Evolutionary conservation across 768 basidiomycete species (phyloP).

Genomic region (Trametes sanguinea): DNA sequence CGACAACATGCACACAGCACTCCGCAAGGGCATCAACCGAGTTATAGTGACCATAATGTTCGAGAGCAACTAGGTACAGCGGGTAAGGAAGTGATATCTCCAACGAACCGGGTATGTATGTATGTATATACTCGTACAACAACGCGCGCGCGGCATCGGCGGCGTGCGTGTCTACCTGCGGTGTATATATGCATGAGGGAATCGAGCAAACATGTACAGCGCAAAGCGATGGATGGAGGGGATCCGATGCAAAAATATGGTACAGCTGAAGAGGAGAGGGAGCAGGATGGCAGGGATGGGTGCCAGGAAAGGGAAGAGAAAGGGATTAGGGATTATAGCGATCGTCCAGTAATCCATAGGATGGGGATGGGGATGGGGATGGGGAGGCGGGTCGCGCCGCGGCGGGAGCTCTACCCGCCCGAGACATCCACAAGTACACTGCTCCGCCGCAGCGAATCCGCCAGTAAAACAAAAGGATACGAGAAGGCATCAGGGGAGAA

Average conservation of each 20-base stretch:
- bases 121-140: conserved; percentile 24
- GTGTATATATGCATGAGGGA: not conserved
- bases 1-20: too few relatives aligned
- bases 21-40: not conserved
- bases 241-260: not conserved
- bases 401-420: conserved; percentile 13
- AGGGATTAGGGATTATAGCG: conserved; percentile 18
- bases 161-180: conserved; percentile 17
- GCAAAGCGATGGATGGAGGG: not conserved
- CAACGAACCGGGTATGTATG: not conserved
- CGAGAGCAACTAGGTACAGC: conserved; percentile 17
- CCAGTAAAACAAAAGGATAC: not conserved
- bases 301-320: not conserved
- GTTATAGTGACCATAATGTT: not conserved
- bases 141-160: conserved; percentile 13
- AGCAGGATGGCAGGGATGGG: not conserved
- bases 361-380: not conserved
- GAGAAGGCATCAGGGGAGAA: not conserved
- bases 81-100: conserved; percentile 7
- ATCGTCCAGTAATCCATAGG: not conserved
- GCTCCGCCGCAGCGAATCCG: conserved; percentile 9
- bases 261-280: conserved; percentile 2
- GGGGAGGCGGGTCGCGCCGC: conserved; percentile 10
- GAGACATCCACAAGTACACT: conserved; percentile 18
- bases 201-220: conserved; percentile 1